Percentiles rank a stretch among this genome's conserved stretches.
phyloP scores from a whole-genome alignment of 2,329 filamentous ascomycete genomes.

The Chaetomium sp. region DNA sequence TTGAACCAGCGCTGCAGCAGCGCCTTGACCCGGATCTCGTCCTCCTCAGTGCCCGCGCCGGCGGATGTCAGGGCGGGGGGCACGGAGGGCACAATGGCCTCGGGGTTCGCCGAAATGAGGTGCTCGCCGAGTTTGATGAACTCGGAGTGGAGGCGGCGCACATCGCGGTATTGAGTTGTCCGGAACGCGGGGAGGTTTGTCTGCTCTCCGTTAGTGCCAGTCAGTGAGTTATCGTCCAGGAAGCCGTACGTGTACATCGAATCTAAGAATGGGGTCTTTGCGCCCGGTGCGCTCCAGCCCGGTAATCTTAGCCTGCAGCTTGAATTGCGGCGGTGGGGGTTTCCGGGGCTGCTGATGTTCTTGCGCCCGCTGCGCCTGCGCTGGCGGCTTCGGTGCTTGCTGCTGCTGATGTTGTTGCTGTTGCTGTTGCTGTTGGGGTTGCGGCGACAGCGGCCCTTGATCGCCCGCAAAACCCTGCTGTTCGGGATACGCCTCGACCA shows the following conservation, averaged over 20 bases:
- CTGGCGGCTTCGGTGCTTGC: constrained; percentile 35
- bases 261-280: constrained; percentile 92
- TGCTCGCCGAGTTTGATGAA: constrained; percentile 97
- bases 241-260: constrained; percentile 86
- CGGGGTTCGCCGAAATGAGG: constrained; percentile 94
- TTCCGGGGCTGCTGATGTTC: constrained; percentile 49
- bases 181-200: constrained; percentile 98
- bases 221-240: not conserved
- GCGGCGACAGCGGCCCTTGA: constrained; percentile 38
- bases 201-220: constrained; percentile 51
- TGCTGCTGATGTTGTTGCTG: constrained; percentile 35
- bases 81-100: constrained; percentile 90
- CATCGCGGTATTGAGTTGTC: constrained; percentile 97
- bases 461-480: constrained; percentile 22
- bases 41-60: constrained; percentile 93
- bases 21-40: constrained; percentile 85
- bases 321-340: constrained; percentile 69
- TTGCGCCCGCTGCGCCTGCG: constrained; percentile 33
- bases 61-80: constrained; percentile 93
- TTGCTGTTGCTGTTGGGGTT: constrained; percentile 35
- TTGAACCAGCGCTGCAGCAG: constrained; percentile 95
- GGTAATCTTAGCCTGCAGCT: constrained; percentile 92
- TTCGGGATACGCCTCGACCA: constrained; percentile 26
- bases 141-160: constrained; percentile 91
- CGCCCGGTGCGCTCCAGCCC: constrained; percentile 89